Evolutionary conservation across 768 basidiomycete species (phyloP), one percentile per base, ranked within the genome.

Genomic region (Mycena chlorophos): DNA sequence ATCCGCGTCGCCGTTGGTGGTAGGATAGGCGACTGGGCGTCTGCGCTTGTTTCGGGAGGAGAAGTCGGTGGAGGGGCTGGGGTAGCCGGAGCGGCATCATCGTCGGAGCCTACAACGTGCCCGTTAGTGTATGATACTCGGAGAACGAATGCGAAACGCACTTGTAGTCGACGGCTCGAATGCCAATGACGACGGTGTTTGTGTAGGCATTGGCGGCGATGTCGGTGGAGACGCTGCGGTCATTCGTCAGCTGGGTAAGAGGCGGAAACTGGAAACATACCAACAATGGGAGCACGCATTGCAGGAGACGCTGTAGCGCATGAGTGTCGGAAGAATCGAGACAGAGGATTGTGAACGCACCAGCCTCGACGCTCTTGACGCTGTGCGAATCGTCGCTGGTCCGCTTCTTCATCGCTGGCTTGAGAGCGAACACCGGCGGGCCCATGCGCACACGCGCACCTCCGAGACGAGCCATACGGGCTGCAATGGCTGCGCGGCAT

Each of bases 391-490:
- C 64, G 70, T 73, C 25, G 70, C 69, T 45, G 71, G 68, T 30
- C 3, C 60, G 60, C 26, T 52, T 58, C 56, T 57, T 55, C 46
- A 55, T 45, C 6, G 31, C 12, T 19, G 74, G 71, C 51, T 74
- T 72, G 57, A 76, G 77, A 16, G 82, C 85, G 70, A 91, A 85
- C 55, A 87, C 73, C 47, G 89, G 87, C 2, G 87, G 86, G 1
- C 77, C 82, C 88, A 96, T 89, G 4, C 90, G 91, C 22, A 93
- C 75, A 52, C 87, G 77, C 14, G 91, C 83, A 46, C 93, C 95
- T 26, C 95, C 95, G 17, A 98, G 79, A 56, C 88, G 87, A 39
- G 93, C 94, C 92, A 98, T 93, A 43, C 94, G 81, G 22, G 93
- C 93, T 28, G 94, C 92, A 65, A 98, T 87, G 12, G 90, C 87